phyloP scores from a whole-genome alignment of 192 early-diverging fungal species.

The Haplosporangium gracile region DNA sequence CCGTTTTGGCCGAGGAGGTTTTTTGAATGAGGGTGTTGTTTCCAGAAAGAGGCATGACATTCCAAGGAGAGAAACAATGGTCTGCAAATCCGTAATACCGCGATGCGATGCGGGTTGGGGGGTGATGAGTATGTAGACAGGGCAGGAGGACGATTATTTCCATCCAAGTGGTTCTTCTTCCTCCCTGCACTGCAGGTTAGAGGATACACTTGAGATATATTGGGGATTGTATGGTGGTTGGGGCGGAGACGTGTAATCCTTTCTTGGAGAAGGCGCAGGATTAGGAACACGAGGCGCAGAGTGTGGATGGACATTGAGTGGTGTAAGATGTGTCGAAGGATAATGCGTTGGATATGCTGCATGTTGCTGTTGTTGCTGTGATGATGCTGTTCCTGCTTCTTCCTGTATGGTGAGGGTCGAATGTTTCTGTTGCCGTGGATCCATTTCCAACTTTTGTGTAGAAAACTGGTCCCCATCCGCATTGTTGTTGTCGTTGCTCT shows the following conservation, averaged over 20 bases:
- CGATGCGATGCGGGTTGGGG: neutral
- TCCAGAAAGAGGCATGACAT: no score
- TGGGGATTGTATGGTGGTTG: neutral
- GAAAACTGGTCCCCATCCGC: neutral
- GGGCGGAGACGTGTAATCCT: neutral
- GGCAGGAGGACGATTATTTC: neutral
- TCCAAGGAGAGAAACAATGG: neutral
- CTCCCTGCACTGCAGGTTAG: neutral
- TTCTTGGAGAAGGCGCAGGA: neutral
- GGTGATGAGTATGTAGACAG: neutral
- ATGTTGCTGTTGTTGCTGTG: neutral
- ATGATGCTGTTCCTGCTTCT: neutral
- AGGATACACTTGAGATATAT: neutral
- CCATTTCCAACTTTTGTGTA: neutral
- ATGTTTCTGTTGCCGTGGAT: neutral
- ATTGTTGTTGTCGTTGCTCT: neutral
- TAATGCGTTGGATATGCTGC: neutral
- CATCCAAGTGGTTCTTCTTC: neutral
- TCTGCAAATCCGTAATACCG: neutral
- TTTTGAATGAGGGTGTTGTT: neutral
- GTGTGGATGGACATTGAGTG: neutral
- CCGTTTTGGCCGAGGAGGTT: neutral
- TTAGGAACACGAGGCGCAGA: neutral
- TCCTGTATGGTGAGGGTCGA: neutral
- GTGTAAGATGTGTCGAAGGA: neutral